Base-by-base conservation (phyloP, 768 basidiomycete species). In the Gloeophyllum trabeum region DNA sequence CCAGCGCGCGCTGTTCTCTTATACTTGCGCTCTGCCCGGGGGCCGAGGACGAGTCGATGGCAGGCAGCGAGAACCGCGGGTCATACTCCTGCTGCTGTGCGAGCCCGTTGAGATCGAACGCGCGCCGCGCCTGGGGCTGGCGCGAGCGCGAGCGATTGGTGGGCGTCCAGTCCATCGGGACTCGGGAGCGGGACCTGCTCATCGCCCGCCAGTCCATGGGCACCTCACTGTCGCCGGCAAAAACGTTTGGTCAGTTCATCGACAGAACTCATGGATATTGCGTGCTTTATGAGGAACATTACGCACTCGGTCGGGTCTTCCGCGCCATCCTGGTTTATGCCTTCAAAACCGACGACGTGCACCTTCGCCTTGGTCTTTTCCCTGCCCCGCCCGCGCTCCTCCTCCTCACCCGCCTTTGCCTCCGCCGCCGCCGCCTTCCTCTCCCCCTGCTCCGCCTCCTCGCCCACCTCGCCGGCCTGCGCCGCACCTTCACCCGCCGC, bases 181-280 rank as follows among this genome's bases (percentile, higher is more conserved):
- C 81, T 19, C 91, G 77, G 12, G 91, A 93, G 52, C 90, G 75
- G 20, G 91, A 94, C 48, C 91, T 74, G 61, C 89, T 92, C 57
- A 90, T 78, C 24, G 86, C 80, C 39, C 90, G 73, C 92, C 91
- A 96, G 55, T 94, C 92, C 91, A 96, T 96, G 21, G 79, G 63
- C 35, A 73, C 71, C 42, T 67, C 65, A 45, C 80, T 79, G 45
- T 30, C 28, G 36, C 10, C 20, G 41, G 54, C 42, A 35, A 46
- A 44, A 44, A 41, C 46, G 46, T 44, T 46, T 53, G 56, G 28
- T 52, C 49, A 46, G 57, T 54, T 51, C 48, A 44, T 48, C 46
- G 48, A 43, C 50, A n/a, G n/a, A 46, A 57, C 53, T 51, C 48
- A 44, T 48, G 46, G 48, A 43, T 50, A 44, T 37, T 7, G 20